Percentiles rank a stretch among this genome's conserved stretches.
Evolutionary conservation across 1,284 basidiomycete genomes (phyloP).

Genomic region (Apiotrichum siamense): DNA sequence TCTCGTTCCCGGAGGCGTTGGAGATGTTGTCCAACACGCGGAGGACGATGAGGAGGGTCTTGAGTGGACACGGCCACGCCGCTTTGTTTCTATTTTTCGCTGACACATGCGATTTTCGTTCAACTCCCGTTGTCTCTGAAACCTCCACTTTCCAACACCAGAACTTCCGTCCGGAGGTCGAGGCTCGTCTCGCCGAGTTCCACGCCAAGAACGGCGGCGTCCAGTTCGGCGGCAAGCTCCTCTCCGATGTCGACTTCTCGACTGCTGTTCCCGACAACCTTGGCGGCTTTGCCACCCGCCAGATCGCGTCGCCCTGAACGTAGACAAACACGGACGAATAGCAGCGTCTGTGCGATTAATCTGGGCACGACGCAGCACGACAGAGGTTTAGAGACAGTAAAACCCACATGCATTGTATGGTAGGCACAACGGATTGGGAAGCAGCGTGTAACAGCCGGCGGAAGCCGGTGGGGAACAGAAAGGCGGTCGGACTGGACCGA

Average conservation of each 20-base stretch:
- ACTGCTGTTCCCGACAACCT: slow-evolving; percentile 77
- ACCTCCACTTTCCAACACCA: no score
- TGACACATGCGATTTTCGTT: no score
- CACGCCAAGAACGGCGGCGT: slow-evolving; percentile 74
- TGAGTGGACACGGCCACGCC: no score
- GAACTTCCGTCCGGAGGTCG: slow-evolving; percentile 92
- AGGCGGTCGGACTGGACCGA: no score
- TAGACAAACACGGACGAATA: background rate
- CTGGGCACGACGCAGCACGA: no score
- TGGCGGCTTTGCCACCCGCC: slow-evolving; percentile 48
- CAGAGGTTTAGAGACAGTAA: background rate
- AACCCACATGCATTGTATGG: slow-evolving; percentile 12
- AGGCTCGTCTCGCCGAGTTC: slow-evolving; percentile 75
- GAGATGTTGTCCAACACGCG: no score
- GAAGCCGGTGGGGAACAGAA: no score
- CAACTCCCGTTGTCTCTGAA: no score
- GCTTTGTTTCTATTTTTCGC: no score
- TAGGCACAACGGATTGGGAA: background rate
- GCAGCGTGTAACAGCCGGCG: no score
- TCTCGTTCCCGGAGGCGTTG: no score
- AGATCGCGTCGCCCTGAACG: slow-evolving; percentile 18
- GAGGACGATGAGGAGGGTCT: no score
- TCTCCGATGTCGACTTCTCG: slow-evolving; percentile 63
- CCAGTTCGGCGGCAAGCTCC: slow-evolving; percentile 77
- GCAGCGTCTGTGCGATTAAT: background rate